Conservation (phyloP, 345 rosid genomes). For the Brassica nigra region DNA sequence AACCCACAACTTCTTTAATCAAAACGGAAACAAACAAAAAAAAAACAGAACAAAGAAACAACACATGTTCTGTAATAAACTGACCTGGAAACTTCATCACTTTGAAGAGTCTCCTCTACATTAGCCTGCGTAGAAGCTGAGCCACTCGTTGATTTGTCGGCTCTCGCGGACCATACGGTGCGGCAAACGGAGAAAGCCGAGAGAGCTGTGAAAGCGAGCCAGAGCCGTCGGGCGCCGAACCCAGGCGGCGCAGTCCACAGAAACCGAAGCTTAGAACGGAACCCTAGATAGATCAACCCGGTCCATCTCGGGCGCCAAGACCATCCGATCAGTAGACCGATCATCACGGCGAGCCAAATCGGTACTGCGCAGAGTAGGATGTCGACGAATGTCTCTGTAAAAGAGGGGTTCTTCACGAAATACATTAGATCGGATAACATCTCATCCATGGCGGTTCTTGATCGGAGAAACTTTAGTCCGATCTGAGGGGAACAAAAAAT, state of each 20-base stretch:
- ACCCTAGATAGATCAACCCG: constrained; percentile 74
- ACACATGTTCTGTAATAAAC: constrained; percentile 7
- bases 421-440: constrained; percentile 64
- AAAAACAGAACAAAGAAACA: not conserved
- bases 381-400: constrained; percentile 93
- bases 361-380: constrained; percentile 93
- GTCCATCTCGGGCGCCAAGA: constrained; percentile 99
- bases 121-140: constrained; percentile 11
- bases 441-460: constrained; percentile 58
- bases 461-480: not conserved
- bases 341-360: constrained; percentile 96
- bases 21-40: not conserved
- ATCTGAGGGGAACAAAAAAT: not conserved
- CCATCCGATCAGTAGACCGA: constrained; percentile 97
- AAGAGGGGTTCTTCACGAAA: constrained; percentile 63
- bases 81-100: constrained; percentile 50
- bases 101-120: constrained; percentile 12
- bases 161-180: constrained; percentile 63
- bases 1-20: not conserved
- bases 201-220: constrained; percentile 93
- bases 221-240: constrained; percentile 89
- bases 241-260: constrained; percentile 88
- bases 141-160: constrained; percentile 41
- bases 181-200: constrained; percentile 86
- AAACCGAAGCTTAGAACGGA: constrained; percentile 79